Base-by-base conservation (phyloP, 2,329 filamentous ascomycete species). In the Drechslerella coelobrocha region DNA sequence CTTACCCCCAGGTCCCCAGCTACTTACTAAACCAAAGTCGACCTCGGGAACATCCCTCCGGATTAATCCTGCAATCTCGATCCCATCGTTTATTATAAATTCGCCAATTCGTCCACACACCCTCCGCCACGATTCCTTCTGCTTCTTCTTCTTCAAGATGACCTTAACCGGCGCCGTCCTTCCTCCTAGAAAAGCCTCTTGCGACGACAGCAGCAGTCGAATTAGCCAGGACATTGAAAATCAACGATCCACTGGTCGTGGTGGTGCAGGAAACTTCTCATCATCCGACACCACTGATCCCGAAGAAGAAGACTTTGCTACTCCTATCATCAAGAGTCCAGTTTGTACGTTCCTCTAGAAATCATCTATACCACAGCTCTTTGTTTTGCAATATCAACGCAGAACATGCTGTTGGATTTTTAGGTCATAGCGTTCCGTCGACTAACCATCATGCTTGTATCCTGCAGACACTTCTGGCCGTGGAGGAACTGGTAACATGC, bases 251-350 rank as follows among this genome's bases (percentile, higher is more conserved):
- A 73, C 73, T 69, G 74, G 74, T n/a, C 72, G 74, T 66, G 74
- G 74, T 63, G 74, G 74, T 69, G 74, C 74, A 80, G 83, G 83
- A 74, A 84, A 84, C 78, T 81, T 84, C 68, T 79, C 76, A 61
- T 78, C 78, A 45, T 63, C 73, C 24, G 78, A 79, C 24, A 77
- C 78, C 51, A 75, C 76, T 54, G 76, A 76, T 56, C 76, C 78
- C 51, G 76, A 77, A 52, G 73, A 65, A 45, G 81, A 85, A 73
- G 89, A 93, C 76, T 86, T 96, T 73, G 82, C 88, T 76, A 96
- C 92, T 0, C 92, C 92, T 0, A 89, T 86, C 10, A 85, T 97
- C 77, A 96, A 95, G 81, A 85, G 85, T 50, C 81, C 89, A n/a
- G 83, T 90, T 74, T 92, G 92, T 75, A 73, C 45, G 65, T 57